phyloP scores from a whole-genome alignment of 345 rosid genomes.

The Syzygium grande region DNA sequence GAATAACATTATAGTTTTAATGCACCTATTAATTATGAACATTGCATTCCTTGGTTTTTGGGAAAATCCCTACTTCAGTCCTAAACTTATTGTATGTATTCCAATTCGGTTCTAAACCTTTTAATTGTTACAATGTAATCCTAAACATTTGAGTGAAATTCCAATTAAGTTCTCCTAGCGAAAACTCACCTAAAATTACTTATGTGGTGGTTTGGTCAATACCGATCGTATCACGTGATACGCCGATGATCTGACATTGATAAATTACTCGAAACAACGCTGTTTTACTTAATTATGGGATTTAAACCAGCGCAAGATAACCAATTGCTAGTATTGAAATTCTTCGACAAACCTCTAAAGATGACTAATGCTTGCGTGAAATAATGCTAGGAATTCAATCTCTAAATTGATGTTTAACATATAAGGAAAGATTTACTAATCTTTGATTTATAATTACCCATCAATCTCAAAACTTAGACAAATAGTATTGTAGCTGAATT shows the following conservation, averaged over 20 bases:
- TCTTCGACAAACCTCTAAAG: not conserved
- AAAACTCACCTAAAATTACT: not conserved
- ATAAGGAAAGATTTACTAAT: not conserved
- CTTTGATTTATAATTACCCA: not conserved
- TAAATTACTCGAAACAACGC: not conserved
- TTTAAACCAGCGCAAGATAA: not conserved
- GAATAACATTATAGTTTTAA: not conserved
- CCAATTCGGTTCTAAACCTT: not conserved
- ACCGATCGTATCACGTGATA: fast-evolving
- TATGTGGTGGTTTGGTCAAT: fast-evolving
- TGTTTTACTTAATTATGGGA: not conserved
- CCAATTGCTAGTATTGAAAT: not conserved
- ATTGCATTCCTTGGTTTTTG: not conserved
- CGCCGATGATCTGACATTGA: fast-evolving
- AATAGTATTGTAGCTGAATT: not conserved
- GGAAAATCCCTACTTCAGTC: no score
- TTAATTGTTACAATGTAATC: not conserved
- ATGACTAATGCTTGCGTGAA: not conserved
- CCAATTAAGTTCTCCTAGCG: not conserved
- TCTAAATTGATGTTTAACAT: not conserved
- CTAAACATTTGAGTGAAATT: not conserved
- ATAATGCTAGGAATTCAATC: not conserved
- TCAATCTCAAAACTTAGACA: not conserved
- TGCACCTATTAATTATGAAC: not conserved
- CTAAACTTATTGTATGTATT: not conserved